Percentiles rank a stretch among this genome's conserved stretches.
These are phyloP conservation scores for Paramarasmius palmivorus DNA, from an alignment of 1,284 basidiomycete species.

Conservation along the genomic window DNA sequence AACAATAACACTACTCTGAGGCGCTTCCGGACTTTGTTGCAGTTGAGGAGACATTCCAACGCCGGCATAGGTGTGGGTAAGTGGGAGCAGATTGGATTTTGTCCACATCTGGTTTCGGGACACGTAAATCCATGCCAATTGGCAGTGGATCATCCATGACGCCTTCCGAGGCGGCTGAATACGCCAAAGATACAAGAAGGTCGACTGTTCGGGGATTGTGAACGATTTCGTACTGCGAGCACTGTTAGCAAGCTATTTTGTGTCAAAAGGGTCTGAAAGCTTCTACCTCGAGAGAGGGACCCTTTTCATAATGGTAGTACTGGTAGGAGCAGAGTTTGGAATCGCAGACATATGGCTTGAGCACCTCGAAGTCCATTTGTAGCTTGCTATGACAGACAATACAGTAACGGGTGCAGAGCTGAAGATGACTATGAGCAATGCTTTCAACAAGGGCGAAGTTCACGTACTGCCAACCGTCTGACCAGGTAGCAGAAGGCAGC, in stretches of 20 bases:
- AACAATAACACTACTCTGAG: conserved; percentile 16
- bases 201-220: conserved; percentile 59
- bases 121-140: conserved; percentile 55
- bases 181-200: conserved; percentile 61
- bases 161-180: conserved; percentile 49
- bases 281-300: conserved; percentile 60
- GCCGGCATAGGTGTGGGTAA: neutral
- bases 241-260: neutral
- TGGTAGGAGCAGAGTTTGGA: conserved; percentile 62
- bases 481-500: conserved; percentile 60
- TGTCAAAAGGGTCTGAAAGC: neutral
- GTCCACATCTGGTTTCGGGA: conserved; percentile 32
- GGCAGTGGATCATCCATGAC: conserved; percentile 57
- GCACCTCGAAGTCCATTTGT: conserved; percentile 48
- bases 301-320: conserved; percentile 60
- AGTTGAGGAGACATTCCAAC: neutral
- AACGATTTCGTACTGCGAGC: conserved; percentile 57
- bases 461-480: conserved; percentile 53
- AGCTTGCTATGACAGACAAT: conserved; percentile 63
- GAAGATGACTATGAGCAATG: neutral
- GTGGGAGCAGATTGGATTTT: conserved; percentile 6
- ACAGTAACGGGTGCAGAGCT: conserved; percentile 65
- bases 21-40: conserved; percentile 1
- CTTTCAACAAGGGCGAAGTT: neutral
- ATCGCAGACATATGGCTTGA: conserved; percentile 68